Conservation (phyloP, 1,284 basidiomycete genomes). For the Porogramme epimiltina region DNA sequence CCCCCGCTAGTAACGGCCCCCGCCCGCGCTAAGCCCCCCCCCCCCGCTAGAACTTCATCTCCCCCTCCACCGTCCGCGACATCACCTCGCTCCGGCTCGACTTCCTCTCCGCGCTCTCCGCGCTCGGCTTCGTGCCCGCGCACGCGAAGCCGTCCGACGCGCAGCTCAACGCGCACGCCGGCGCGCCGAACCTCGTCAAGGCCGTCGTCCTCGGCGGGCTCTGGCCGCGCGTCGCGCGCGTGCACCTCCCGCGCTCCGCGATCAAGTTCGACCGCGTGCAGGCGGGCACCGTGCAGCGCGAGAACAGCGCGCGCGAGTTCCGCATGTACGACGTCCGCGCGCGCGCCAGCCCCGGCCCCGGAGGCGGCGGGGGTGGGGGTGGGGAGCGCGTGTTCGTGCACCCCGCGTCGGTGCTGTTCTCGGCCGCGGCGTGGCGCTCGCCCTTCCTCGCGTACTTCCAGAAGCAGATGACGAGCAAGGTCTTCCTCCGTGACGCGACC, state of each 20-base stretch:
- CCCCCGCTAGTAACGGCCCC: not conserved
- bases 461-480: conserved; percentile 83
- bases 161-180: conserved; percentile 59
- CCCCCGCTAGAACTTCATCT: conserved; percentile 79
- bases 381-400: conserved; percentile 77
- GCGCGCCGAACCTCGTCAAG: conserved; percentile 77
- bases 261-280: conserved; percentile 84
- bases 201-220: conserved; percentile 81
- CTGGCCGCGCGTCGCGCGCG: conserved; percentile 78
- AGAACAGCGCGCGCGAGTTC: conserved; percentile 82
- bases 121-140: conserved; percentile 70
- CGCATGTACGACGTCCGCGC: conserved; percentile 69
- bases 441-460: conserved; percentile 85
- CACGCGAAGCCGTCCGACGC: conserved; percentile 46
- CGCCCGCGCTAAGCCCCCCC: not conserved
- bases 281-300: conserved; percentile 79
- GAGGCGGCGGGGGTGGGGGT: no score
- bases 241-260: conserved; percentile 72
- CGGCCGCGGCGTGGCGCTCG: conserved; percentile 70
- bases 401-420: conserved; percentile 84
- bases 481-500: conserved; percentile 87
- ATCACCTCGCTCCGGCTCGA: conserved; percentile 81
- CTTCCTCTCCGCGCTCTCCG: conserved; percentile 71
- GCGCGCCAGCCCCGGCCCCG: no score
- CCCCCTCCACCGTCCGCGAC: conserved; percentile 75